A percentile compares a stretch with the other conserved stretches of the same genome.
Evolutionary conservation across 108 stramenopile genomes (phyloP).

Genomic region (Skeletonema grethae): DNA sequence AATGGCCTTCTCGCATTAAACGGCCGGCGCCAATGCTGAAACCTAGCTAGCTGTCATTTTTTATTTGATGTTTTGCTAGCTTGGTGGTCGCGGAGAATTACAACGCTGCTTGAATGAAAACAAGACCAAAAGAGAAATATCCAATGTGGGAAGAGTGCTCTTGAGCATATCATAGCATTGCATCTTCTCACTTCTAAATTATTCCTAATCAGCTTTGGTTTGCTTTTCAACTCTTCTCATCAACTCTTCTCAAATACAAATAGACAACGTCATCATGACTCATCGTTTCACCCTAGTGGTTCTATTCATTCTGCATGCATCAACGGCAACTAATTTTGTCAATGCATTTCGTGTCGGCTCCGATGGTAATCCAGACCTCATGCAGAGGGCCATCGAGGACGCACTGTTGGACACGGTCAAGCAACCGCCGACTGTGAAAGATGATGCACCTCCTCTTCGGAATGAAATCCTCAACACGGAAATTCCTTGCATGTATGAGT

Average conservation of each 20-base stretch:
- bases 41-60: too few relatives aligned
- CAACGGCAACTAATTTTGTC: background rate
- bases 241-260: background rate
- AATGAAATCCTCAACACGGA: slow-evolving; percentile 29
- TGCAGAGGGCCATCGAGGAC: slow-evolving; percentile 82
- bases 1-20: too few relatives aligned
- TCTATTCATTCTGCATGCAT: background rate
- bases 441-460: slow-evolving; percentile 19
- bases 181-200: too few relatives aligned
- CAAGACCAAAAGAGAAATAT: too few relatives aligned
- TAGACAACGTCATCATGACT: background rate
- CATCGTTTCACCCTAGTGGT: background rate
- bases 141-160: too few relatives aligned
- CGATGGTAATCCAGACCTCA: slow-evolving; percentile 92
- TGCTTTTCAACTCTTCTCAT: too few relatives aligned
- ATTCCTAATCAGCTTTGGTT: too few relatives aligned
- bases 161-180: too few relatives aligned
- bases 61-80: too few relatives aligned
- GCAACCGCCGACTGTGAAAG: background rate
- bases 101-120: too few relatives aligned
- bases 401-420: slow-evolving; percentile 4
- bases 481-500: slow-evolving; percentile 36
- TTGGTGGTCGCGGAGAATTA: too few relatives aligned
- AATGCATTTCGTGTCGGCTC: slow-evolving; percentile 46
- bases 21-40: background rate